Evolutionary conservation across 129 eudicot species (phyloP), one percentile per base, ranked within the genome.

Genomic region (Flaveria trinervia): DNA sequence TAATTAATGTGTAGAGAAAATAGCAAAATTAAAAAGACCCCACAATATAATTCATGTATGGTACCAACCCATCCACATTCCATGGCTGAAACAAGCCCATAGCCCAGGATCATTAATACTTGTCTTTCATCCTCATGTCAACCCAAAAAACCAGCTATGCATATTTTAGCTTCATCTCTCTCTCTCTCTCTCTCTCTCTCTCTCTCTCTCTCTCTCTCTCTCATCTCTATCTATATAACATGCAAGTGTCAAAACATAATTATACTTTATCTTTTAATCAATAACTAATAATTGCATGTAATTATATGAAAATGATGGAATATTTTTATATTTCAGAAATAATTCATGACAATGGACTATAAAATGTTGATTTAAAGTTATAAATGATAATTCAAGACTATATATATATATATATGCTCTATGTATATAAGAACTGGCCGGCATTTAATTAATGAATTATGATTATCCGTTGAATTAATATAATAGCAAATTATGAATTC

Each of bases 81-180:
- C 75, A 66, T 73, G 79, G 79, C 15, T 54, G 18, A 62, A 72
- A 64, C 67, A 72, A 71, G 67, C 54, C 70, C 41, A 59, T 50
- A 72, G 74, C 83, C 79, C 79, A 80, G 74, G 43, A 52, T 80
- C 71, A 73, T 67, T 25, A 65, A 73, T 73, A 73, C 74, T 67
- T 80, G 83, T 80, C 79, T 65, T 80, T 69, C 79, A 80, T 36
- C 83, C 75, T 78, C 77, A 70, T 70, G 64, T 70, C 71, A 78
- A 59, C 82, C 82, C 71, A 70, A 80, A 55, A 65, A 22, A 52
- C 66, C 79, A 80, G 79, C 79, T 80, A 80, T 73, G 75, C 70
- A 80, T 73, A 64, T 73, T 73, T 80, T 73, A 33, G 62, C 74
- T 23, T 28, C 3, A 28, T 3, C 3, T 28, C 30, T 28, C 30